These are phyloP conservation scores for Fusarium ramigenum DNA, from an alignment of 2,329 filamentous ascomycete species.

Conservation along the genomic window DNA sequence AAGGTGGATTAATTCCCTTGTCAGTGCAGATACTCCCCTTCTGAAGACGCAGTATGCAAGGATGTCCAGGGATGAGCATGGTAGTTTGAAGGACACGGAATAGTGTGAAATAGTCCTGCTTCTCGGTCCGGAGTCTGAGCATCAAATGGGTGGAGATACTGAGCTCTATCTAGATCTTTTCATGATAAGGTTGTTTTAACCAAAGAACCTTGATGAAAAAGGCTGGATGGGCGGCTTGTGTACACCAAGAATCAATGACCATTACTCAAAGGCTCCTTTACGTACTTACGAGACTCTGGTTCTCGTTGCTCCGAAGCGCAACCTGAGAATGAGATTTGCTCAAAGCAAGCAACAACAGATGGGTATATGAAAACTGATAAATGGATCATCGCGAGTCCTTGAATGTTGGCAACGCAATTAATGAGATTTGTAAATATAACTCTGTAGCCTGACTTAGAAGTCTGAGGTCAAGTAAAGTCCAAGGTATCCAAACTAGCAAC, in stretches of 20 bases:
- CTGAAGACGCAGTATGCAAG: conserved; percentile 50
- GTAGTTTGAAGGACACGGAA: conserved; percentile 16
- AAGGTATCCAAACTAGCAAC: conserved; percentile 6
- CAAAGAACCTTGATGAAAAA: not conserved
- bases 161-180: not conserved
- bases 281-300: not conserved
- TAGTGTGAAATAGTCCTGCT: not conserved
- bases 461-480: not conserved
- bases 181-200: not conserved
- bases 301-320: not conserved
- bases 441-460: not conserved
- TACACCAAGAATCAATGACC: not conserved
- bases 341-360: not conserved
- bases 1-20: conserved; percentile 49
- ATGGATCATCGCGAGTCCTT: not conserved
- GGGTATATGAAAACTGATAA: not conserved
- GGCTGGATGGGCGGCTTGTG: not conserved
- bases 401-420: not conserved
- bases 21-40: conserved; percentile 44
- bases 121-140: not conserved
- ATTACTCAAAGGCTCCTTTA: not conserved
- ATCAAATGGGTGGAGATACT: not conserved
- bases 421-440: not conserved
- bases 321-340: not conserved
- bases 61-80: conserved; percentile 42